Conservation (phyloP, 371 early-diverging fungal species). For the Globomyces sp. region DNA sequence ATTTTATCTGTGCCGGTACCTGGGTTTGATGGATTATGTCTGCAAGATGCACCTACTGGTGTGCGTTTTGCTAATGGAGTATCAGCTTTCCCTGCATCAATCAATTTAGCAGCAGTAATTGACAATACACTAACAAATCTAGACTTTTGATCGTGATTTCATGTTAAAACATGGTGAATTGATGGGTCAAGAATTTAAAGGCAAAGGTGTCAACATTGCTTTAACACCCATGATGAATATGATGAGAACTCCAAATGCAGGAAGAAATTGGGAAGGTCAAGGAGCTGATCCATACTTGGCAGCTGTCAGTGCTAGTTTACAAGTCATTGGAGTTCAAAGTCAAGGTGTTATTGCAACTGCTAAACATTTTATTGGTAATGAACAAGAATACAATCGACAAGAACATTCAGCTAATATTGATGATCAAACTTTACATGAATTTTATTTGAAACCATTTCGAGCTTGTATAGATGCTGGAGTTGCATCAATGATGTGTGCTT, state of each 20-base stretch:
- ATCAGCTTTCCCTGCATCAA: conserved; percentile 44
- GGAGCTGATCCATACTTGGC: conserved; percentile 65
- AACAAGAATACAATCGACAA: conserved; percentile 43
- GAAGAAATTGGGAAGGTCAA: conserved; percentile 60
- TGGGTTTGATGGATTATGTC: conserved; percentile 53
- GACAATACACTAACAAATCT: background rate
- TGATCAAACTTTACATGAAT: conserved; percentile 55
- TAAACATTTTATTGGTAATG: conserved; percentile 53
- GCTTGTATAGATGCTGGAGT: conserved; percentile 54
- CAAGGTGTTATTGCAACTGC: conserved; percentile 49
- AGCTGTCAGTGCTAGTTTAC: conserved; percentile 17
- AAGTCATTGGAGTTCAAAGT: conserved; percentile 34
- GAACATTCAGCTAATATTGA: conserved; percentile 36
- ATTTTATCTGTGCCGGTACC: conserved; percentile 25
- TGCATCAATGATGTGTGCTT: conserved; percentile 57
- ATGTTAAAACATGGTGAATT: conserved; percentile 48
- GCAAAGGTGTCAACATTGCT: conserved; percentile 49
- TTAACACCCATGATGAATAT: conserved; percentile 56
- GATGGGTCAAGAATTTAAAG: conserved; percentile 54
- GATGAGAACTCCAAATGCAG: conserved; percentile 47
- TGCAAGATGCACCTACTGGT: conserved; percentile 61
- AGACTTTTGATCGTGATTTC: conserved; percentile 48
- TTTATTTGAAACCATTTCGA: conserved; percentile 57
- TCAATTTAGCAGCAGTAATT: conserved; percentile 50
- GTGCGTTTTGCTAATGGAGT: conserved; percentile 43